These are phyloP conservation scores for Termitomyces titanicus DNA, from an alignment of 768 basidiomycete species.

Conservation along the genomic window DNA sequence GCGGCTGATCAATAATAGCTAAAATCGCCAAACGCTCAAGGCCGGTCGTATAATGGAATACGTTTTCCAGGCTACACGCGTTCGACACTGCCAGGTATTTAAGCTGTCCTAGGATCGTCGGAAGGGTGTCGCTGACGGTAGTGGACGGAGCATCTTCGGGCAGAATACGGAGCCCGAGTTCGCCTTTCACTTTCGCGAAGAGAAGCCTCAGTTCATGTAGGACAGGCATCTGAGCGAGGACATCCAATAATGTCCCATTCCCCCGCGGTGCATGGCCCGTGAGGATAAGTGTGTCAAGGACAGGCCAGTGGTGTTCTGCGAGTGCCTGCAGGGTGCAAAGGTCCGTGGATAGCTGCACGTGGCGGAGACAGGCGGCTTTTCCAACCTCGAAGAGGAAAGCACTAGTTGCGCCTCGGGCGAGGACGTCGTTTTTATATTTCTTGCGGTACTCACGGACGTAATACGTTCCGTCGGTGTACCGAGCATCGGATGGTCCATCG, in stretches of 20 bases:
- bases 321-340: conserved; percentile 30
- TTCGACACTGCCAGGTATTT: conserved; percentile 34
- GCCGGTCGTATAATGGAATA: conserved; percentile 26
- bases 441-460: conserved; percentile 36
- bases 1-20: conserved; percentile 34
- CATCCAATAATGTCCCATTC: conserved; percentile 25
- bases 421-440: conserved; percentile 31
- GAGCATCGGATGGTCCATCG: conserved; percentile 35
- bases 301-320: conserved; percentile 29
- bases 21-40: conserved; percentile 32
- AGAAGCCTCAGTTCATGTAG: conserved; percentile 30
- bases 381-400: conserved; percentile 29
- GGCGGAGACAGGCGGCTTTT: conserved; percentile 25
- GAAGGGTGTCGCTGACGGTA: conserved; percentile 17
- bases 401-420: conserved; percentile 25
- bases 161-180: conserved; percentile 24
- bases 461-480: conserved; percentile 31
- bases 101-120: conserved; percentile 26
- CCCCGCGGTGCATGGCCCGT: conserved; percentile 35
- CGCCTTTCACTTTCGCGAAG: conserved; percentile 27
- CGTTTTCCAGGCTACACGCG: conserved; percentile 26
- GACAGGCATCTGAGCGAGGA: conserved; percentile 32
- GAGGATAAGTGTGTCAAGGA: conserved; percentile 33
- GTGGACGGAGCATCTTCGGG: conserved; percentile 9
- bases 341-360: conserved; percentile 36